Evolutionary conservation across 2,329 filamentous ascomycete genomes (phyloP), one percentile per base, ranked within the genome.

Genomic region (Alternaria brassicicola): DNA sequence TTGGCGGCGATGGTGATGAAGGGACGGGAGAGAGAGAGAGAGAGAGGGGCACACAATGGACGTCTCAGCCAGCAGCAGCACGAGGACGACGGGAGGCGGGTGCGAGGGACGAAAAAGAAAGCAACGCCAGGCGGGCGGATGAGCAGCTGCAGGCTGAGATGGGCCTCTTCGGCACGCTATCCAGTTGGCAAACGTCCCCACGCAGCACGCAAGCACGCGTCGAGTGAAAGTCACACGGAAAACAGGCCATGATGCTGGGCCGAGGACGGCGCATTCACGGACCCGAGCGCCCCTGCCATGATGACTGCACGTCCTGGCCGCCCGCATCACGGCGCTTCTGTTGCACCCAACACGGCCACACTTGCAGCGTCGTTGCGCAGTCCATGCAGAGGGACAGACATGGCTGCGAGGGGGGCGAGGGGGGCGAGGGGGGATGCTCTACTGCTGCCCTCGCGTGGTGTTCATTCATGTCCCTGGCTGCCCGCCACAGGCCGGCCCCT

Each of bases 171-270:
- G 53, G 53, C 56, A 59, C 56, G 52, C 57, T 60, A 61, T 49
- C 50, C 47, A 50, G 51, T 49, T 64, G 61, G 62, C 62, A 62
- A 52, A 56, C 43, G 57, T 61, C 61, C 55, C 55, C 45, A 45
- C 43, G 49, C 43, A 33, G 38, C 45, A 45, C 38, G 30, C 50
- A 25, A 46, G 51, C 58, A 61, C 54, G 61, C 58, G 61, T 63
- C 58, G 58, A 57, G 46, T 17, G 35, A 50, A 55, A 62, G 58
- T 58, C 58, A 57, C 47, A 55, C 54, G 54, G 48, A 58, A 61
- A 61, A 61, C 55, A 55, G 59, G 45, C 52, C 33, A 43, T 46
- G 54, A 50, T 52, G 58, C 53, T 56, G 46, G 41, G 39, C 31
- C 36, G 30, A 8, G 47, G 38, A 45, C 46, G 47, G 56, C 28